These are phyloP conservation scores for Cladosporium sphaerospermum DNA, from an alignment of 2,329 filamentous ascomycete species.

Conservation along the genomic window DNA sequence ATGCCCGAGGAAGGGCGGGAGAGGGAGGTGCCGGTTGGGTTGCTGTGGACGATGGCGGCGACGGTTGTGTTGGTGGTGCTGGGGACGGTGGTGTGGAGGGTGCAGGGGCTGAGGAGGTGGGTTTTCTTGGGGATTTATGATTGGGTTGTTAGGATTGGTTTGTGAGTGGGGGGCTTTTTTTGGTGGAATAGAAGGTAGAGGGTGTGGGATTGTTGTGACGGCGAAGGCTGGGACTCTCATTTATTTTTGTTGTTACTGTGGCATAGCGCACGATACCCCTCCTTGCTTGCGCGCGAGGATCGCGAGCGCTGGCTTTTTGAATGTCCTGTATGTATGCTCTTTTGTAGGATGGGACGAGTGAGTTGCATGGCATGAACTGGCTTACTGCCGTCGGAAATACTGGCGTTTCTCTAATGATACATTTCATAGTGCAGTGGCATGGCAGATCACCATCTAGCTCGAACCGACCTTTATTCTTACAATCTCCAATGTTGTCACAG, in stretches of 20 bases:
- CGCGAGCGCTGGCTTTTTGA: no score
- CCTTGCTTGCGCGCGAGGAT: no score
- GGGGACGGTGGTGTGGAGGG: neutral
- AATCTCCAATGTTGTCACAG: no score
- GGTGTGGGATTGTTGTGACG: neutral
- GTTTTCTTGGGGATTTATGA: slow-evolving; percentile 9
- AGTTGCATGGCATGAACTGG: no score
- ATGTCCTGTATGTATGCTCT: no score
- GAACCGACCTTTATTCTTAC: no score
- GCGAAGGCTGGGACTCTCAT: no score
- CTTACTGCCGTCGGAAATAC: no score
- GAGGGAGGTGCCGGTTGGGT: neutral
- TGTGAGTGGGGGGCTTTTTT: neutral
- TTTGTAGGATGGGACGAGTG: no score
- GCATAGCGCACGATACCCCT: slow-evolving; percentile 10
- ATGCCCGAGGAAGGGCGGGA: neutral
- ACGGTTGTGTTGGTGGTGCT: neutral
- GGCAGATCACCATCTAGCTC: no score
- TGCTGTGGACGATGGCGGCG: slow-evolving; percentile 1
- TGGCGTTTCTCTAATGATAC: no score
- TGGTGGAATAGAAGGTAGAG: neutral
- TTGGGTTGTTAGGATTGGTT: neutral
- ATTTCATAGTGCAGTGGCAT: no score
- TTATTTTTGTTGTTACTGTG: neutral
- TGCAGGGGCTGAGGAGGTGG: slow-evolving; percentile 5